Base-by-base conservation (phyloP, 2,329 filamentous ascomycete genomes). In the Exserohilum turcica region DNA sequence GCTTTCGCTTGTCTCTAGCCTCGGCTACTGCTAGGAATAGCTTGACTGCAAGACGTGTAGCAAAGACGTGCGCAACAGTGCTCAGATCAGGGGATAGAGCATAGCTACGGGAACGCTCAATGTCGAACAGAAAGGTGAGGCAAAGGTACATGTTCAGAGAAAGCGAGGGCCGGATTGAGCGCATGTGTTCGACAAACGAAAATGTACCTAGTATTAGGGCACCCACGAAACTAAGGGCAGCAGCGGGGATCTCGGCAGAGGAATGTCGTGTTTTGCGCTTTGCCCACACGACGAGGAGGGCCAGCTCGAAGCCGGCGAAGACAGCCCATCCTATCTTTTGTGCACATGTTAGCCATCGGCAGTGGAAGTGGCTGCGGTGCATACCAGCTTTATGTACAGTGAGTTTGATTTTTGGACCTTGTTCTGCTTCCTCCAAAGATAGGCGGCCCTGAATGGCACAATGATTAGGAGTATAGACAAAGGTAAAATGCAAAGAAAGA, bases 121-220 rank as follows among this genome's bases (percentile, higher is more conserved):
- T 68, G 57, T 82, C 79, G 40, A 82, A 77, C 7, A 80, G 43
- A 8, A 78, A 56, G 2, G 78, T 77, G 57, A 78, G 58, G 16
- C 78, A 66, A 2, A 83, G 76, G 59, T 80, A 83, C 28, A 75
- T 43, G 44, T 77, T 77, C 37, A 83, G 65, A n/a, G 81, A 55
- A 29, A 77, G 73, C 0, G 80, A 82, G 2, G 81, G 80, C 15
- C 73, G 69, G 36, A 78, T 67, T 5, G 76, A 76, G 28, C 74
- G 75, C 15, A 69, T 61, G 58, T 83, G 81, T 59, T 83, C 79
- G 24, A 77, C 65, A 61, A 76, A 78, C 1, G 80, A 81, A 28
- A 80, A 66, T 10, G 75, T 46, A 38, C 65, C 60, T 10, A 82
- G 66, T 8, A 66, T 21, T 3, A 70, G 16, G 7, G 66, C 60